Conservation (phyloP, 495 filamentous ascomycete genomes). For the Neurospora pannonica region DNA sequence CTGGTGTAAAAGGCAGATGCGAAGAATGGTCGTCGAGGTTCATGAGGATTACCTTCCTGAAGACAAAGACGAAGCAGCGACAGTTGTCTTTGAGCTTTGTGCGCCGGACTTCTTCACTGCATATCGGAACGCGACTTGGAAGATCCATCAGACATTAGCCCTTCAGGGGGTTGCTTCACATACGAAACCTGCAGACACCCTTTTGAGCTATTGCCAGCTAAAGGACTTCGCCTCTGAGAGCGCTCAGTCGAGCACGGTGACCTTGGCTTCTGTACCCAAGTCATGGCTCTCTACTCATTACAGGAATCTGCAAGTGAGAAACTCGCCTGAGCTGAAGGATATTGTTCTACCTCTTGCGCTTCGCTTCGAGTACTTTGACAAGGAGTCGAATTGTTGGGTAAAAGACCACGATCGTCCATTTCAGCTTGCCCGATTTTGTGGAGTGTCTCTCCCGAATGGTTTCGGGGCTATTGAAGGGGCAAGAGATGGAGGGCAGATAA, state of each 20-base stretch:
- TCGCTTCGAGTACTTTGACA: constrained; percentile 20
- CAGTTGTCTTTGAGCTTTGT: constrained; percentile 36
- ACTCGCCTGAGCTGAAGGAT: not conserved
- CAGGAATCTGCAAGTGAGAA: not conserved
- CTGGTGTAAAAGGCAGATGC: constrained; percentile 14
- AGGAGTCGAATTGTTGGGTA: not conserved
- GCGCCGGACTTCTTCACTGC: constrained; percentile 26
- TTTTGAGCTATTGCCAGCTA: constrained; percentile 14
- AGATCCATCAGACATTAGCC: constrained; percentile 18
- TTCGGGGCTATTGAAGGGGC: not conserved
- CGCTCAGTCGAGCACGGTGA: constrained; percentile 5
- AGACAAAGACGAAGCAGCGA: constrained; percentile 15
- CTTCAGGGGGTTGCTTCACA: not conserved
- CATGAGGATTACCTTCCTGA: constrained; percentile 41
- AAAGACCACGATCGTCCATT: not conserved
- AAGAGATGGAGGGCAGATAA: not conserved
- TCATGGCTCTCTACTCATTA: constrained; percentile 11
- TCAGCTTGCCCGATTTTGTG: not conserved
- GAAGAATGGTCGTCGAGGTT: constrained; percentile 26
- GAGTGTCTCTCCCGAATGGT: not conserved
- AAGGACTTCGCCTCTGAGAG: constrained; percentile 1
- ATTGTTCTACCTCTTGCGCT: constrained; percentile 10
- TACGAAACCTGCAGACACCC: constrained; percentile 7
- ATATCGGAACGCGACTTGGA: constrained; percentile 40
- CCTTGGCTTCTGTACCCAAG: constrained; percentile 25